Conservation (phyloP, 257 asterid genomes). For the Przewalskia tangutica region DNA sequence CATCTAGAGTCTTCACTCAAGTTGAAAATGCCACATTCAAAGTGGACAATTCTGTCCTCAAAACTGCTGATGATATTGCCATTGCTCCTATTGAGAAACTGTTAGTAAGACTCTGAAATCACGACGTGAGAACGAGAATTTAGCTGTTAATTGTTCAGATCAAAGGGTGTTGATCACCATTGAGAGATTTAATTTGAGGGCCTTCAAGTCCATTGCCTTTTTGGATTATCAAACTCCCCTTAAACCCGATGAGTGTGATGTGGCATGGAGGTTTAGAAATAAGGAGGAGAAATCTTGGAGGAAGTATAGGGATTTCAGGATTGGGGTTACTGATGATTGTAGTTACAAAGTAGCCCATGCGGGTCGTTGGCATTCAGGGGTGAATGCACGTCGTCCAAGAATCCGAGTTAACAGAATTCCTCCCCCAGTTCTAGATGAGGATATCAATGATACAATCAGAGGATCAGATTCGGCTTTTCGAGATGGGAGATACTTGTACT, state of each 20-base stretch:
- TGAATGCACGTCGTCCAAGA: conserved; percentile 75
- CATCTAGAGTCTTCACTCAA: conserved; percentile 82
- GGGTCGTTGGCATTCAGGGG: conserved; percentile 83
- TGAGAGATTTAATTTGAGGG: conserved; percentile 62
- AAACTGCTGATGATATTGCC: conserved; percentile 80
- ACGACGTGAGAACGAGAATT: conserved; percentile 42
- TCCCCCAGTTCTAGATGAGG: conserved; percentile 51
- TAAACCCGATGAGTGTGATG: conserved; percentile 72
- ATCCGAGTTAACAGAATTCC: conserved; percentile 17
- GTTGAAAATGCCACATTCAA: conserved; percentile 76
- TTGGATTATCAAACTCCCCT: conserved; percentile 70
- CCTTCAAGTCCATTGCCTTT: conserved; percentile 49
- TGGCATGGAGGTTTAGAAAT: conserved; percentile 86
- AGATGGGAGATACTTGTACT: conserved; percentile 74
- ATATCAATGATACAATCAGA: conserved; percentile 71
- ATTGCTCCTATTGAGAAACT: conserved; percentile 34
- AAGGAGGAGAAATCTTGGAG: conserved; percentile 86
- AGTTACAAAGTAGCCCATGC: conserved; percentile 51
- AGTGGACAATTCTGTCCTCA: conserved; percentile 61
- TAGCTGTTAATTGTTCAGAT: conserved; percentile 60
- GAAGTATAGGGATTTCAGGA: conserved; percentile 73
- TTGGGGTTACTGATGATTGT: conserved; percentile 61
- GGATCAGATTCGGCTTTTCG: conserved; percentile 61
- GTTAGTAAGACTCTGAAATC: conserved; percentile 26
- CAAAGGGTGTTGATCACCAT: conserved; percentile 56